phyloP scores from a whole-genome alignment of 1,284 basidiomycete species.

The Malassezia restricta region DNA sequence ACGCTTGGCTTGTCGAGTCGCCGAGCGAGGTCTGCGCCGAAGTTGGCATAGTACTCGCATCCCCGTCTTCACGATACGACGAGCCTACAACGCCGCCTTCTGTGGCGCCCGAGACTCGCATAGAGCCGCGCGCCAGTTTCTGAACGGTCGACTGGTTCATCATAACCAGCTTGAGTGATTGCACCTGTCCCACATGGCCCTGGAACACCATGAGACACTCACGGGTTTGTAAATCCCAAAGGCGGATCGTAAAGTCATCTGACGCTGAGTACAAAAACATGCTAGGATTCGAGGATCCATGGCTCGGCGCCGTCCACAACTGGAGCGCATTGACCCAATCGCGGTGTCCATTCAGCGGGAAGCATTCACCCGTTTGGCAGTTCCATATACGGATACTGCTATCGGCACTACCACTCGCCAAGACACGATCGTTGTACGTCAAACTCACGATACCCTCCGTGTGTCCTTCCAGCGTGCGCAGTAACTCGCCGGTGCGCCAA shows the following conservation, averaged over 20 bases:
- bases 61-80: background rate
- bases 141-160: slow-evolving; percentile 37
- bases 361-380: slow-evolving; percentile 77
- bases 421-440: slow-evolving; percentile 79
- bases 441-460: slow-evolving; percentile 82
- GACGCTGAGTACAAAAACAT: slow-evolving; percentile 74
- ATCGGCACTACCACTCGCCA: slow-evolving; percentile 53
- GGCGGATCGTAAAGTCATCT: slow-evolving; percentile 80
- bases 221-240: slow-evolving; percentile 78
- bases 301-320: slow-evolving; percentile 65
- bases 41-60: background rate
- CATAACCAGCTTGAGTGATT: slow-evolving; percentile 70
- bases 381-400: slow-evolving; percentile 60
- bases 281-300: slow-evolving; percentile 17
- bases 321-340: slow-evolving; percentile 96
- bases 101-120: background rate
- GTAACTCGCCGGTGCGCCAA: slow-evolving; percentile 84
- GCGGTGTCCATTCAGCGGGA: slow-evolving; percentile 77
- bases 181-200: slow-evolving; percentile 89
- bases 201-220: slow-evolving; percentile 72
- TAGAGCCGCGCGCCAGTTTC: slow-evolving; percentile 25
- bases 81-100: background rate
- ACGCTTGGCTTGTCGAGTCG: slow-evolving; percentile 1
- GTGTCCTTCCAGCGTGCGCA: slow-evolving; percentile 75
- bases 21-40: background rate